phyloP scores from a whole-genome alignment of 1,284 basidiomycete species.

The Sanguinoderma infundibulare region DNA sequence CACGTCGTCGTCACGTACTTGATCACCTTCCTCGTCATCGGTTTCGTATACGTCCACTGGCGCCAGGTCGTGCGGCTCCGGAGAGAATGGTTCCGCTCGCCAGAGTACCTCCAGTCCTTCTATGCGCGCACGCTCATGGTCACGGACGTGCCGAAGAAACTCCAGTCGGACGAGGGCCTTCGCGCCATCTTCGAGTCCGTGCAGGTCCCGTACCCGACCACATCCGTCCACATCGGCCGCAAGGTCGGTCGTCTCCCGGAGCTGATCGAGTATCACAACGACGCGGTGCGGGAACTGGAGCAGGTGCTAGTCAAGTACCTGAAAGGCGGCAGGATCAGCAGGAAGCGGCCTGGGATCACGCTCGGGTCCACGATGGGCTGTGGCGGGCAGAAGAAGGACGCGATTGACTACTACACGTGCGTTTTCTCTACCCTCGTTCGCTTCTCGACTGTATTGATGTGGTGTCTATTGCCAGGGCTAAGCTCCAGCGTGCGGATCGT shows the following conservation, averaged over 20 bases:
- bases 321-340: constrained; percentile 74
- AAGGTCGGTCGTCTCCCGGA: constrained; percentile 77
- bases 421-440: constrained; percentile 29
- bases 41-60: constrained; percentile 76
- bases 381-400: constrained; percentile 79
- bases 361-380: constrained; percentile 76
- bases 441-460: constrained; percentile 3
- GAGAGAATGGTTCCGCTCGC: constrained; percentile 74
- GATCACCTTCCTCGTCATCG: constrained; percentile 70
- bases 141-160: constrained; percentile 73
- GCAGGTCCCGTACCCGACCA: constrained; percentile 84
- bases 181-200: constrained; percentile 71
- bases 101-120: constrained; percentile 76
- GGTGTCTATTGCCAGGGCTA: constrained; percentile 58
- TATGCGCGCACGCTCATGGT: constrained; percentile 82
- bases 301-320: constrained; percentile 84
- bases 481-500: constrained; percentile 76
- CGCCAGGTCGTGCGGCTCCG: constrained; percentile 71
- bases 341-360: constrained; percentile 75
- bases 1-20: constrained; percentile 80
- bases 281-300: constrained; percentile 86
- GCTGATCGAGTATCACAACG: constrained; percentile 85
- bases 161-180: constrained; percentile 79
- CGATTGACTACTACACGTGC: constrained; percentile 85
- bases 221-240: constrained; percentile 82